phyloP scores from a whole-genome alignment of 768 basidiomycete species.

The Termitomyces eurrhizus region DNA sequence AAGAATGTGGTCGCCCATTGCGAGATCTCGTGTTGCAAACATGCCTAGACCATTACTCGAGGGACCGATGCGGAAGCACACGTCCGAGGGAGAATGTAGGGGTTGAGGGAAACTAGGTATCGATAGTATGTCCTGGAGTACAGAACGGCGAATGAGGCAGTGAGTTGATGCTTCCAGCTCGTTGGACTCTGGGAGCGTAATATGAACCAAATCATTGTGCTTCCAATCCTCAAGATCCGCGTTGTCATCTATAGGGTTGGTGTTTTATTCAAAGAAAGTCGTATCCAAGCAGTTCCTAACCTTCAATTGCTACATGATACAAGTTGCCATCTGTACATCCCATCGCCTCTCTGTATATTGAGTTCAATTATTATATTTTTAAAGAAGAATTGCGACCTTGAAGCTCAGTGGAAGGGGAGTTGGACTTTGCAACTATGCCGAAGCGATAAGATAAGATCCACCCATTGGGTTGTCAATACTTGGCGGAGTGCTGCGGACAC shows the following conservation, averaged over 20 bases:
- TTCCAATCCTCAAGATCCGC: slow-evolving; percentile 6
- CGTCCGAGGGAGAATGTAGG: slow-evolving; percentile 8
- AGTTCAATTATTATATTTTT: background rate
- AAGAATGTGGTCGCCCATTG: slow-evolving; percentile 20
- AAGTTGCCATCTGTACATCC: background rate
- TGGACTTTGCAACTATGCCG: too few species aligned
- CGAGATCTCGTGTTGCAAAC: slow-evolving; percentile 20
- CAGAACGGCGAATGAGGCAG: slow-evolving; percentile 14
- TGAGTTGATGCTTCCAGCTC: slow-evolving; percentile 13
- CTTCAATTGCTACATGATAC: background rate
- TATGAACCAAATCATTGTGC: slow-evolving; percentile 12
- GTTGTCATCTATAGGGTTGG: background rate
- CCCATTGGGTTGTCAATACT: background rate
- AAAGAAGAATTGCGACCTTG: background rate
- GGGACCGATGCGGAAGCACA: slow-evolving; percentile 13
- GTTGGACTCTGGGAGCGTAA: slow-evolving; percentile 8
- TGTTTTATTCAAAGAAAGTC: background rate
- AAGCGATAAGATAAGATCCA: slow-evolving; percentile 1
- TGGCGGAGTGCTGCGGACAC: background rate
- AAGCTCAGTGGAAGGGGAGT: background rate
- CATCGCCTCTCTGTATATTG: background rate
- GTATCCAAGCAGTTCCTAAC: background rate
- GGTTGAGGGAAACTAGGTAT: slow-evolving; percentile 11
- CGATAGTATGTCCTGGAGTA: slow-evolving; percentile 8
- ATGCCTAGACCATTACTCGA: slow-evolving; percentile 18